Evolutionary conservation across 106 monocot species (phyloP).

Genomic region (Gastrodia elata): DNA sequence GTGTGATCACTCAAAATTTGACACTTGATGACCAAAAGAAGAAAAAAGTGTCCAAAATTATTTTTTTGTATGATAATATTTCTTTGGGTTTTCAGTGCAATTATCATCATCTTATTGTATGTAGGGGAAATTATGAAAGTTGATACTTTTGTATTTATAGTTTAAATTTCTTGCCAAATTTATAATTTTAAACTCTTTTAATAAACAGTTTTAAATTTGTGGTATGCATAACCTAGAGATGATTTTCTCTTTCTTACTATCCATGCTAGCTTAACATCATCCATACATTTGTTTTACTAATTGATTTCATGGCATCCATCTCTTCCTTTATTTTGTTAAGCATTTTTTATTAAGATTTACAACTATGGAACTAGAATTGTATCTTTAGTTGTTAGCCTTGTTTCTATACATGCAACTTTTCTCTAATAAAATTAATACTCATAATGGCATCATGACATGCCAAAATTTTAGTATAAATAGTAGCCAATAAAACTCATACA

Average conservation of each 20-base stretch:
- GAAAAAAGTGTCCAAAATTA: neutral
- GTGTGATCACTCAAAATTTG: neutral
- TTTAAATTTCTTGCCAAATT: neutral
- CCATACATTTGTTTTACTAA: neutral
- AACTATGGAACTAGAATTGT: no score
- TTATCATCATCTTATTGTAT: neutral
- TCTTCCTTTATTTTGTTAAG: no score
- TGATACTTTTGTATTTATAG: neutral
- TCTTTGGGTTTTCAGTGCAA: neutral
- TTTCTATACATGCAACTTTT: no score
- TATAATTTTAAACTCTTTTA: neutral
- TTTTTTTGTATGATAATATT: neutral
- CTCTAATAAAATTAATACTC: no score
- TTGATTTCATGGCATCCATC: neutral
- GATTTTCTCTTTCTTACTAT: neutral
- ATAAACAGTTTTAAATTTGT: neutral
- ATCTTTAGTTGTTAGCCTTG: no score
- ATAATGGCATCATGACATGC: no score
- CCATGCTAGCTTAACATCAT: neutral
- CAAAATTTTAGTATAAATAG: no score
- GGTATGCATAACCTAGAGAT: neutral
- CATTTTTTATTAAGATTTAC: no score
- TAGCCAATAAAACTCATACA: no score
- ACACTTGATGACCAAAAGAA: neutral
- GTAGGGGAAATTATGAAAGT: neutral